Evolutionary conservation across 345 rosid genomes (phyloP).

Genomic region (Hibiscus syriacus): DNA sequence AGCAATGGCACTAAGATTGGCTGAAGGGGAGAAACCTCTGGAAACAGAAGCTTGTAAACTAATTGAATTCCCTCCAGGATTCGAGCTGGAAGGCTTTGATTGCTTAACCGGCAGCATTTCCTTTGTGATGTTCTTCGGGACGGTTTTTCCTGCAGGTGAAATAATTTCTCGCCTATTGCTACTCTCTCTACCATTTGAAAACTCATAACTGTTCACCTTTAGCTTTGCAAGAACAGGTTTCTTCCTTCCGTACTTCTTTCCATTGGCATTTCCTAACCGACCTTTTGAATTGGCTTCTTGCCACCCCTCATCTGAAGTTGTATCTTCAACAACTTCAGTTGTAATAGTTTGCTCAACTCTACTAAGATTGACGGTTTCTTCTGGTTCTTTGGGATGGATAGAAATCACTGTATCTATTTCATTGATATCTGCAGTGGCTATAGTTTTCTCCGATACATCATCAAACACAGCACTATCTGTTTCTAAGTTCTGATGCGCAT

Average conservation of each 20-base stretch:
- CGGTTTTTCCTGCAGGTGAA: slow-evolving; percentile 24
- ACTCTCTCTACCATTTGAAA: slow-evolving; percentile 24
- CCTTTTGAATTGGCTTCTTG: slow-evolving; percentile 57
- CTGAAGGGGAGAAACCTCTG: slow-evolving; percentile 28
- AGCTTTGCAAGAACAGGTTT: slow-evolving; percentile 31
- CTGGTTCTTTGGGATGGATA: slow-evolving; percentile 21
- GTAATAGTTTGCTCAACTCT: slow-evolving; percentile 7
- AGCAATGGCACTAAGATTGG: slow-evolving; percentile 34
- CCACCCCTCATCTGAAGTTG: slow-evolving; percentile 58
- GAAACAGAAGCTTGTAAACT: slow-evolving; percentile 21
- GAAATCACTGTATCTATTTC: slow-evolving; percentile 14
- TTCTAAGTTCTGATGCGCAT: slow-evolving; percentile 22
- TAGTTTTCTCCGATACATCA: slow-evolving; percentile 15
- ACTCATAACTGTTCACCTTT: slow-evolving; percentile 24
- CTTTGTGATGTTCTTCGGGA: slow-evolving; percentile 16
- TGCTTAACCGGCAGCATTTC: slow-evolving; percentile 27
- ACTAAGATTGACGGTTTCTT: slow-evolving; percentile 15
- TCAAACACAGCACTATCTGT: slow-evolving; percentile 22
- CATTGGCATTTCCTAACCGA: slow-evolving; percentile 28
- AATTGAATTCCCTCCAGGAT: slow-evolving; percentile 19
- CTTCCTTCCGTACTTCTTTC: slow-evolving; percentile 33
- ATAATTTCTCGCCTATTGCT: slow-evolving; percentile 23
- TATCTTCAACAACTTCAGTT: slow-evolving; percentile 29
- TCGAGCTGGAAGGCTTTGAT: slow-evolving; percentile 15
- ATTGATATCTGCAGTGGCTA: slow-evolving; percentile 8